Base-by-base conservation (phyloP, 2,329 filamentous ascomycete species). In the Tetracladium maxilliforme region DNA sequence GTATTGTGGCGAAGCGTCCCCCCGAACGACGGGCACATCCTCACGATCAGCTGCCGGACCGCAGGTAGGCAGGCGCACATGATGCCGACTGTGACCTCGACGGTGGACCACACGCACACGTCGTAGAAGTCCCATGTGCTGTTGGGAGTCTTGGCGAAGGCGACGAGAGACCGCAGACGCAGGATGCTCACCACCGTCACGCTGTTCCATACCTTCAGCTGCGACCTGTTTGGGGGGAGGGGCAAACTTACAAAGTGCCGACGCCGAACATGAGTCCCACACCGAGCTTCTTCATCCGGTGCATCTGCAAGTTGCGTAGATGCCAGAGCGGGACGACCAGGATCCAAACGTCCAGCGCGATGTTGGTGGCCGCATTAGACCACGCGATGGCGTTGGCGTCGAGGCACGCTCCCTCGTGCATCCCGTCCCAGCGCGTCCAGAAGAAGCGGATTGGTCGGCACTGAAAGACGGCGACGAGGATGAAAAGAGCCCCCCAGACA, bases 361-460 rank as follows among this genome's bases (percentile, higher is more conserved):
- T 68, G 30, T 58, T 62, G 26, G 65, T 53, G n/a, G 39, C 52
- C 0, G 65, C 64, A 17, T 63, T 58, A 16, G 56, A 49, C 57
- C 61, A 69, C 1, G 46, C 54, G 4, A 68, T 47, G 2, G 46
- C 44, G 30, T 63, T 66, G 31, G 60, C 43, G 28, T 64, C 47
- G 13, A 61, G 38, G 32, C 69, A 73, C 2, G 31, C 43, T 1
- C 67, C 67, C 0, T 40, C 5, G 19, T 56, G 48, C 26, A 54
- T 42, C 2, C 52, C 52, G 22, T 64, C 56, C 63, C 65, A 72
- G 10, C 44, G 45, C 0, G 42, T 48, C 69, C 69, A 74, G 38
- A 58, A 63, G 29, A 52, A 59, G 10, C 40, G 42, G 12, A 71
- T 45, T 0, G 66, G 67, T 3, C 35, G 40, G 38, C 65, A 70